Base-by-base conservation (phyloP, 192 early-diverging fungal genomes). In the Podila verticillata region DNA sequence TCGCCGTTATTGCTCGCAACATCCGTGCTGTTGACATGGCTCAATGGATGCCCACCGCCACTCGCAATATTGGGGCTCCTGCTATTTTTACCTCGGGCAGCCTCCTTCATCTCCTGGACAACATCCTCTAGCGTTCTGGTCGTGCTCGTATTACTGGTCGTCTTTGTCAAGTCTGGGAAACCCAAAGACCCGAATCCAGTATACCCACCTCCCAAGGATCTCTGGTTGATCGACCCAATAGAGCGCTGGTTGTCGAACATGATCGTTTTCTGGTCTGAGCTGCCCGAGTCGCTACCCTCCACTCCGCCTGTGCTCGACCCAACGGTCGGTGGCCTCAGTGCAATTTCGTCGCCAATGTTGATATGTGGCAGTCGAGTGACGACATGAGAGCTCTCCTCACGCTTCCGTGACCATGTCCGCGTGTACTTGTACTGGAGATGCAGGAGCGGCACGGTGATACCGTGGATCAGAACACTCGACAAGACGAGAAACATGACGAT, bases 401-500 rank as follows among this genome's bases (percentile, higher is more conserved):
- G 65, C 31, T 80, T 80, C 54, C 70, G 36, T 1, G 77, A 80
- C 77, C 75, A 79, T 0, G 75, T 79, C 34, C 75, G 71, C 30
- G 75, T 79, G 31, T 79, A 79, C 59, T 79, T 79, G 69, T 79
- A 79, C 17, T 79, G 75, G 34, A 79, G 63, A 58, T 79, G 75
- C 5, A 79, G 64, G 28, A 79, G 57, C 3, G 92, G 91, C 19
- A 96, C 91, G 0, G 94, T 93, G 7, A 91, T 84, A n/a, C 96
- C 96, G 64, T 97, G 96, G 17, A 95, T 89, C 30, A 97, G 64
- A 1, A 97, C 91, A 32, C 93, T 94, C 2, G 89, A 86, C 8
- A 96, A 79, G 29, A 97, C 93, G 60, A 95, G 66, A 57, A 93
- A 91, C 48, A 89, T 82, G 0, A 94, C 90, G 4, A 94, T 82